These are phyloP conservation scores for Claviceps arundinis DNA, from an alignment of 2,329 filamentous ascomycete genomes.

Conservation along the genomic window DNA sequence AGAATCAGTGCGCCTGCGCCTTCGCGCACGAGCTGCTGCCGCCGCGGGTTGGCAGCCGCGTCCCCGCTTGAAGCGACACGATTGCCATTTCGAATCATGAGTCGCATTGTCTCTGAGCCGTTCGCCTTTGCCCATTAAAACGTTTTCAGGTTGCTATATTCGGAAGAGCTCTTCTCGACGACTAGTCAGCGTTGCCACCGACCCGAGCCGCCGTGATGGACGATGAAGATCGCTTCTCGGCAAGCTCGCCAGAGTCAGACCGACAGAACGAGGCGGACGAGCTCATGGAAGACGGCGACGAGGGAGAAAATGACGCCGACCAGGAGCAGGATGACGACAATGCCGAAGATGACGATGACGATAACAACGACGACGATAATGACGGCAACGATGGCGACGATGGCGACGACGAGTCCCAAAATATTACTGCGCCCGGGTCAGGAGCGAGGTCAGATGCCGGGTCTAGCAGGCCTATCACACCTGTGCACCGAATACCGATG, in stretches of 20 bases:
- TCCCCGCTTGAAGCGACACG: neutral
- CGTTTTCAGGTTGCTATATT: neutral
- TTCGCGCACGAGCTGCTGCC: neutral
- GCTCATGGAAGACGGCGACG: constrained; percentile 39
- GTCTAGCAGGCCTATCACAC: constrained; percentile 16
- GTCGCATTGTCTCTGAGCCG: neutral
- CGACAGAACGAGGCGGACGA: constrained; percentile 38
- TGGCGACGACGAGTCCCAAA: constrained; percentile 14
- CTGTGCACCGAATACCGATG: constrained; percentile 9
- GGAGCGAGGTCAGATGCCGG: neutral
- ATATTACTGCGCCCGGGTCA: constrained; percentile 7
- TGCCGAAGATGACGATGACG: constrained; percentile 21
- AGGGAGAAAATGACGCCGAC: constrained; percentile 25
- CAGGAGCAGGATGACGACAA: constrained; percentile 25
- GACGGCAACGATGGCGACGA: constrained; percentile 32
- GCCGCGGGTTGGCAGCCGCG: neutral
- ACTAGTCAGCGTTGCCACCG: no score
- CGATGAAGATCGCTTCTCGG: constrained; percentile 20
- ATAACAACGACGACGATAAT: constrained; percentile 24
- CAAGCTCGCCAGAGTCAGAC: constrained; percentile 20
- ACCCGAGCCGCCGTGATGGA: constrained; percentile 13
- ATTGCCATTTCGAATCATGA: constrained; percentile 1
- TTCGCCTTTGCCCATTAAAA: neutral
- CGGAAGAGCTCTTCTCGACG: neutral
- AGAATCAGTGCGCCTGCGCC: neutral